Conservation (phyloP, 768 basidiomycete genomes). For the Tephrocybe sp. region DNA sequence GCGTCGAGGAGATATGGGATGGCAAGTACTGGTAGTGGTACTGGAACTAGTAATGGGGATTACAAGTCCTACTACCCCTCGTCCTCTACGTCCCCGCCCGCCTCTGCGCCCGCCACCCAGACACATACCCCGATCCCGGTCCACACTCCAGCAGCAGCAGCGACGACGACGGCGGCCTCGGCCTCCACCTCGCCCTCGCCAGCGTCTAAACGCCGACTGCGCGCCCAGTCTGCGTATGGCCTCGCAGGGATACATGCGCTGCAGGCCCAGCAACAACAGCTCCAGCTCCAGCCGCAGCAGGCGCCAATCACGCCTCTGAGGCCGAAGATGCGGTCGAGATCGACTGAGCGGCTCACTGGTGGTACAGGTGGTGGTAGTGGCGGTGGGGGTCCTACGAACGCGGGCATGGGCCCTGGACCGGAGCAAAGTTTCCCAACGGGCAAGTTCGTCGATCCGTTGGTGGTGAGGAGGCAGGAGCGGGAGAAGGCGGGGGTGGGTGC, state of each 20-base stretch:
- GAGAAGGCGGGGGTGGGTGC: conserved; percentile 34
- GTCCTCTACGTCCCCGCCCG: background rate
- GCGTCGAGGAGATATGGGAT: conserved; percentile 28
- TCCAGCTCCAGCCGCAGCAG: conserved; percentile 19
- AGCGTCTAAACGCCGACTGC: conserved; percentile 32
- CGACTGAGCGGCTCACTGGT: conserved; percentile 28
- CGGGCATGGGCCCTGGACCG: conserved; percentile 6
- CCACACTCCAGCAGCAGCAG: background rate
- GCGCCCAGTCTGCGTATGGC: conserved; percentile 62
- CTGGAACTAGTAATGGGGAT: conserved; percentile 17
- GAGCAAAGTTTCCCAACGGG: conserved; percentile 26
- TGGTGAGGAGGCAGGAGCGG: conserved; percentile 67
- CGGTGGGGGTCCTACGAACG: background rate
- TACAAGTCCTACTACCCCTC: conserved; percentile 17
- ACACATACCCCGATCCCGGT: background rate
- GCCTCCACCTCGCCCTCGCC: conserved; percentile 24
- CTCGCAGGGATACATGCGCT: conserved; percentile 29
- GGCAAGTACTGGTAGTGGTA: conserved; percentile 13
- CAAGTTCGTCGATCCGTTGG: conserved; percentile 77
- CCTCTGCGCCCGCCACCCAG: background rate
- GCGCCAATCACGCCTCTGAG: conserved; percentile 31
- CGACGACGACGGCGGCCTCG: conserved; percentile 6
- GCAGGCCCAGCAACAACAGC: conserved; percentile 5
- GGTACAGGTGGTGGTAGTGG: conserved; percentile 1
- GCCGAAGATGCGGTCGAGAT: conserved; percentile 36